Evolutionary conservation across 1,139 yeast species (phyloP).

Genomic region (Saccharomyces hybrid): DNA sequence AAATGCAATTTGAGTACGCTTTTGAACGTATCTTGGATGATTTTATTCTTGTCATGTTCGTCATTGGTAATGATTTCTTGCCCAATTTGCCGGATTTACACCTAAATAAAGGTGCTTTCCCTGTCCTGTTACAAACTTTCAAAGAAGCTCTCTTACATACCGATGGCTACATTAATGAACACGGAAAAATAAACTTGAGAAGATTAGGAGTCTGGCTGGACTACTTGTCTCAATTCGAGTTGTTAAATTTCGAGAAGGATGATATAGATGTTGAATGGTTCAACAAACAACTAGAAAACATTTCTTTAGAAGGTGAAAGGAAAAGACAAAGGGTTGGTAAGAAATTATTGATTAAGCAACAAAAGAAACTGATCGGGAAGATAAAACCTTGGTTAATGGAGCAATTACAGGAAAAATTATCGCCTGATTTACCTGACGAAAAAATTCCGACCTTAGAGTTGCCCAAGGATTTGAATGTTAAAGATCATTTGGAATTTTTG

Average conservation of each 20-base stretch:
- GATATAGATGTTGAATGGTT: constrained; percentile 91
- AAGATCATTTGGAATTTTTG: constrained; percentile 52
- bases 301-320: constrained; percentile 65
- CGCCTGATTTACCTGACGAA: constrained; percentile 34
- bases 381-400: constrained; percentile 66
- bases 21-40: constrained; percentile 91
- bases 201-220: constrained; percentile 72
- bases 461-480: constrained; percentile 35
- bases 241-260: constrained; percentile 67
- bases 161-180: constrained; percentile 81
- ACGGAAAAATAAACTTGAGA: constrained; percentile 69
- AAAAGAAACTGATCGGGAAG: constrained; percentile 49
- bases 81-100: constrained; percentile 96
- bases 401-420: constrained; percentile 32
- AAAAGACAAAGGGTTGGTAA: constrained; percentile 62
- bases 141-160: constrained; percentile 65
- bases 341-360: constrained; percentile 59
- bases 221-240: constrained; percentile 59
- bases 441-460: constrained; percentile 44
- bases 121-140: constrained; percentile 78
- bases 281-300: constrained; percentile 71
- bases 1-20: constrained; percentile 61
- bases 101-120: constrained; percentile 93
- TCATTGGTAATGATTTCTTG: constrained; percentile 95
- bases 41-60: constrained; percentile 84